Conservation (phyloP, 2,329 filamentous ascomycete genomes). For the Paracorniculantispora psalliotae region DNA sequence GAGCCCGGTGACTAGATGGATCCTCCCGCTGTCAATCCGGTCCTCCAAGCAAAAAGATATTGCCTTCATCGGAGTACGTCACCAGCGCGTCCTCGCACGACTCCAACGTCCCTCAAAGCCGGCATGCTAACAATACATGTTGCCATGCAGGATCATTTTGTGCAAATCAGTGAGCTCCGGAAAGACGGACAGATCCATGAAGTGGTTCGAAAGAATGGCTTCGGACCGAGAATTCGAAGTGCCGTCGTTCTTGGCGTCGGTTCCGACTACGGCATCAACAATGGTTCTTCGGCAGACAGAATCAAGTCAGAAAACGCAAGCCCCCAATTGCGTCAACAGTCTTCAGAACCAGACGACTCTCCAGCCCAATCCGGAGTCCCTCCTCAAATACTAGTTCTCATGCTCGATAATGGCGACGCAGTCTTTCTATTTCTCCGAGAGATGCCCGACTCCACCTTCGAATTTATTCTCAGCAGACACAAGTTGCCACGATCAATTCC, state of each 20-base stretch:
- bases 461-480: constrained; percentile 58
- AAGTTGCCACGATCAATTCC: constrained; percentile 53
- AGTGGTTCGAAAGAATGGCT: constrained; percentile 72
- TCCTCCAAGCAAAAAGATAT: constrained; percentile 70
- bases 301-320: constrained; percentile 38
- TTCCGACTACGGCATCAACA: constrained; percentile 26
- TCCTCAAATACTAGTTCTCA: constrained; percentile 75
- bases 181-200: constrained; percentile 67
- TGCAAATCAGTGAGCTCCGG: constrained; percentile 74
- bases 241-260: constrained; percentile 67
- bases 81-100: not conserved
- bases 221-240: constrained; percentile 72
- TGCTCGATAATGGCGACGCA: constrained; percentile 66
- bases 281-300: constrained; percentile 16
- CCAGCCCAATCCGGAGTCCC: constrained; percentile 35
- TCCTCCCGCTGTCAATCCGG: constrained; percentile 75
- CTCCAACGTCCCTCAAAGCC: not conserved
- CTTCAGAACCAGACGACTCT: constrained; percentile 5
- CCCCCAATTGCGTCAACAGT: constrained; percentile 30
- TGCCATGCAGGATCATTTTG: constrained; percentile 61
- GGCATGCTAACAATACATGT: constrained; percentile 10
- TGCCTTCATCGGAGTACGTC: constrained; percentile 72
- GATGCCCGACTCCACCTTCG: constrained; percentile 37
- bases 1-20: constrained; percentile 69
- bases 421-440: constrained; percentile 69